Conservation (phyloP, 2,329 filamentous ascomycete species). For the Aspergillus sojae region DNA sequence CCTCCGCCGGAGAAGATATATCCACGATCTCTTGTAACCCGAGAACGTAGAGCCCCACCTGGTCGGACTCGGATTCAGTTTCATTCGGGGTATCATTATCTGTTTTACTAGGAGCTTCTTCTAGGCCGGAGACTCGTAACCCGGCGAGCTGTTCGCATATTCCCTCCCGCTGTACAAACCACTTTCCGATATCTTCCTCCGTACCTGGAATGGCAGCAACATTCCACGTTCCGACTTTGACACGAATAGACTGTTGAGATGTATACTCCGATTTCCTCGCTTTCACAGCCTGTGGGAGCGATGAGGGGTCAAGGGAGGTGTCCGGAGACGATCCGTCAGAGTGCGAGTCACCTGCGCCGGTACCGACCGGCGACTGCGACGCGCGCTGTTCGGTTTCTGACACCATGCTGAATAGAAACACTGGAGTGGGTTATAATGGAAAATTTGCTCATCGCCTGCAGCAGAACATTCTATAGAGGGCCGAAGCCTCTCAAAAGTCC, state of each 20-base stretch:
- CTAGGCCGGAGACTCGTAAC: conserved; percentile 40
- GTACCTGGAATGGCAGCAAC: conserved; percentile 82
- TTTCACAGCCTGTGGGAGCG: conserved; percentile 63
- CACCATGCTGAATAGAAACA: conserved; percentile 16
- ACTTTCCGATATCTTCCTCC: conserved; percentile 82
- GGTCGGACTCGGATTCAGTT: conserved; percentile 48
- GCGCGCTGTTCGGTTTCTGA: conserved; percentile 11
- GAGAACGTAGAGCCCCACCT: conserved; percentile 87
- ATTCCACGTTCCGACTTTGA: conserved; percentile 97
- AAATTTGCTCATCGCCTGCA: background rate
- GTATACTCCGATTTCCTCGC: conserved; percentile 79
- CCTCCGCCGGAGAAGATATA: conserved; percentile 76
- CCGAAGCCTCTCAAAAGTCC: background rate
- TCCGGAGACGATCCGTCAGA: conserved; percentile 17
- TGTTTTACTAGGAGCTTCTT: conserved; percentile 21
- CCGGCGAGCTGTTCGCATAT: conserved; percentile 65
- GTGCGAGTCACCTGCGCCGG: conserved; percentile 15
- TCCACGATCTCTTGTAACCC: conserved; percentile 93
- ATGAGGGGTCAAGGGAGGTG: conserved; percentile 36
- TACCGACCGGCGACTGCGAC: conserved; percentile 9
- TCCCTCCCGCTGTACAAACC: conserved; percentile 82
- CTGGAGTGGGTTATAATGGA: background rate
- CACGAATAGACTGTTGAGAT: conserved; percentile 69
- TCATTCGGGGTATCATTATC: conserved; percentile 17
- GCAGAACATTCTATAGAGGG: background rate